Evolutionary conservation across 148 eudicot species (phyloP), one percentile per base, ranked within the genome.

Genomic region (Arbutus unedo): DNA sequence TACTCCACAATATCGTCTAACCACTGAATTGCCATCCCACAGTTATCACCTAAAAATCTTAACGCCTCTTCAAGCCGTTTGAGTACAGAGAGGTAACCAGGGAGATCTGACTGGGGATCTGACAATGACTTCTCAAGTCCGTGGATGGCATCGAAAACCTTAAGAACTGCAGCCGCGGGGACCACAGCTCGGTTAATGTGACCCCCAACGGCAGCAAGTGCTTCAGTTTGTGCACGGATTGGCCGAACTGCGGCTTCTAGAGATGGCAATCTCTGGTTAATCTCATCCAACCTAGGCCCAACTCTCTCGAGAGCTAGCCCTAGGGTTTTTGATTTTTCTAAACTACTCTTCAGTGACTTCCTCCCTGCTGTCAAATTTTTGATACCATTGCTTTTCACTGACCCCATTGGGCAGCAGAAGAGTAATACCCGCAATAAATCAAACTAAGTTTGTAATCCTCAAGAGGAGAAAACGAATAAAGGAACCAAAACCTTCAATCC

Each of bases 1-100:
- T 84, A 84, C 48, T 84, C 85, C 31, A 84, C 82, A 19, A 84
- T 84, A 56, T 84, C 85, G 6, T 84, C 85, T 2, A 84, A 81
- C 85, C 85, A 84, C 82, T 84, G 85, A 68, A 84, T 79, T 45
- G 85, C 85, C 85, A 84, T 84, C 74, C 85, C 85, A 38, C 82
- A 84, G 38, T 84, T 84, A 47, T 84, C 82, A 19, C 85, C 85
- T 31, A 84, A 60, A 50, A 84, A 84, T 71, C 82, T 72, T 74
- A 84, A 72, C 4, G 85, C 85, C 85, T 84, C 85, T 79, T 84
- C 79, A 8, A 84, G 68, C 48, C 85, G 60, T 51, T 84, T 84
- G 18, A 84, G 78, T 5, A 84, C 85, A 15, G 85, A 84, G 13
- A 84, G 77, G 53, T 84, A 84, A 56, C 85, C 85, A 0, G 74